These are phyloP conservation scores for Cutaneotrichosporon spelunceum DNA, from an alignment of 1,284 basidiomycete genomes.

Conservation along the genomic window DNA sequence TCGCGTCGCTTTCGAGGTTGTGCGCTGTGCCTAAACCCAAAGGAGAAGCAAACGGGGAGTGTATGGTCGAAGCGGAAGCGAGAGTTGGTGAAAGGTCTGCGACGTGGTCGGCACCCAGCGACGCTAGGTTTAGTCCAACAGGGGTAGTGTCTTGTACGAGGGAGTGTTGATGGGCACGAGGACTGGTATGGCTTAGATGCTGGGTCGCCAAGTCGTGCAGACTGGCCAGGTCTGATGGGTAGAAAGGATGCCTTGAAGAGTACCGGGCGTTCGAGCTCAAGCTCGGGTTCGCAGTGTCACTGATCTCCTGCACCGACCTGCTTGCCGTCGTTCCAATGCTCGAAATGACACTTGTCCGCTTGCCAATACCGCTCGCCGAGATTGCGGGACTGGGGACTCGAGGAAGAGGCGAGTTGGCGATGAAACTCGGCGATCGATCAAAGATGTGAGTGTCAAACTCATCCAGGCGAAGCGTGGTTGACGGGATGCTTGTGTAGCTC, in stretches of 20 bases:
- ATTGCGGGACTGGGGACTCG: not conserved
- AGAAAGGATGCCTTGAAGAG: not conserved
- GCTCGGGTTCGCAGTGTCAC: not conserved
- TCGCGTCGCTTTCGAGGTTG: not conserved
- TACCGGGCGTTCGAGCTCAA: conserved; percentile 1
- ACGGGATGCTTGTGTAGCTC: conserved; percentile 1
- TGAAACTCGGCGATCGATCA: not conserved
- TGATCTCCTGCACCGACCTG: conserved; percentile 4
- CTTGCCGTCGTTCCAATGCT: not conserved
- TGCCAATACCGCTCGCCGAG: not conserved
- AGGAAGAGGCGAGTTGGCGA: not conserved
- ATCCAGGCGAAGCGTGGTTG: not conserved
- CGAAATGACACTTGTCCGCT: not conserved
- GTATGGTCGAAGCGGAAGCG: not conserved
- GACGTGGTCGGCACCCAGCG: not conserved
- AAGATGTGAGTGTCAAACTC: conserved; percentile 1
- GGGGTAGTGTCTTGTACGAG: not conserved
- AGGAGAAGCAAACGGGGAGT: not conserved
- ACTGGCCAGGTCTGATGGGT: not conserved
- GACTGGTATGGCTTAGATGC: not conserved
- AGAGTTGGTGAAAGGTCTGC: conserved; percentile 7
- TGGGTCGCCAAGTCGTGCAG: not conserved
- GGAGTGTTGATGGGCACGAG: not conserved
- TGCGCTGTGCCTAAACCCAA: not conserved
- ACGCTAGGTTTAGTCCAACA: not conserved